phyloP scores from a whole-genome alignment of 176 grass and related monocot genomes.

The Areca catechu region DNA sequence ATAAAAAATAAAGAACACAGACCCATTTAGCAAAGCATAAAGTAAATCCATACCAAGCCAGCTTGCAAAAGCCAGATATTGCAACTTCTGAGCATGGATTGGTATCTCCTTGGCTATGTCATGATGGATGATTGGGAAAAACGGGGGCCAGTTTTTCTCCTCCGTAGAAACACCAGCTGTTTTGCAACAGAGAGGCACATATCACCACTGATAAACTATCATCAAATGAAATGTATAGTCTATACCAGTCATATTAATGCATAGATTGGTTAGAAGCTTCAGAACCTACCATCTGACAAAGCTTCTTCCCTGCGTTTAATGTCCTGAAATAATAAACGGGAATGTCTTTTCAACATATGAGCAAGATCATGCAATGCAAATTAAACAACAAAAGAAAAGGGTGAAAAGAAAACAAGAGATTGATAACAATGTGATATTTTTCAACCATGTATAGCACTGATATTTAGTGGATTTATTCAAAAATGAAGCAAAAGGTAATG shows the following conservation, averaged over 20 bases:
- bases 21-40: too few relatives aligned
- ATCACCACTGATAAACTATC: too few relatives aligned
- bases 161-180: slow-evolving; percentile 59
- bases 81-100: slow-evolving; percentile 65
- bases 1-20: too few relatives aligned
- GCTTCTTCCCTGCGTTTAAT: slow-evolving; percentile 72
- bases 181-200: background rate
- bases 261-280: background rate
- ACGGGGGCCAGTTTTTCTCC: slow-evolving; percentile 82
- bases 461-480: too few relatives aligned
- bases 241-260: too few relatives aligned
- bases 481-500: too few relatives aligned
- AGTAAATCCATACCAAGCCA: slow-evolving; percentile 47
- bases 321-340: slow-evolving; percentile 26
- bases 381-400: slow-evolving; percentile 13
- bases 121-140: slow-evolving; percentile 88
- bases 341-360: too few relatives aligned
- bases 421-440: too few relatives aligned
- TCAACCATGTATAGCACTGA: too few relatives aligned
- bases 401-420: background rate
- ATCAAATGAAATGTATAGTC: too few relatives aligned
- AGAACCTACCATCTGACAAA: slow-evolving; percentile 40
- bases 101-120: slow-evolving; percentile 93
- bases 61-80: slow-evolving; percentile 82
- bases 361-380: too few relatives aligned